These are phyloP conservation scores for Ettlia oleoabundans DNA, from an alignment of 139 green algal species.

Conservation along the genomic window DNA sequence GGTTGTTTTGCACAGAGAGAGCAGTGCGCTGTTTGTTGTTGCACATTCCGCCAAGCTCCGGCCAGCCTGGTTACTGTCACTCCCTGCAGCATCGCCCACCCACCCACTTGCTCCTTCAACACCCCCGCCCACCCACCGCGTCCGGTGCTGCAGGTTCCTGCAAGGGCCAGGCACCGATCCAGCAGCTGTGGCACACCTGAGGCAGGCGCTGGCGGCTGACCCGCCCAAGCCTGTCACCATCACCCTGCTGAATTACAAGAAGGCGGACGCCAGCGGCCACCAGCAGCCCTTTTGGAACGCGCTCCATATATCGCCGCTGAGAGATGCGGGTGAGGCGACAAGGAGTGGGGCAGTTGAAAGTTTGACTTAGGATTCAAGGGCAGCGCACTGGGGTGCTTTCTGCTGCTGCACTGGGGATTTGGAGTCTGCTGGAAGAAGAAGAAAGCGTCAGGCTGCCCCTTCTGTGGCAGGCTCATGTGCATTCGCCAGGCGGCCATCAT, in stretches of 20 bases:
- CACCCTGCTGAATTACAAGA: conserved; percentile 71
- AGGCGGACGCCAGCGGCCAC: conserved; percentile 43
- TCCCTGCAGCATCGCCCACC: too few species aligned
- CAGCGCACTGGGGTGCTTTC: too few species aligned
- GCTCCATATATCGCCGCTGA: conserved; percentile 67
- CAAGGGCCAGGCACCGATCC: conserved; percentile 54
- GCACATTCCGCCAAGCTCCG: neutral
- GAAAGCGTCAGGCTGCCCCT: too few species aligned
- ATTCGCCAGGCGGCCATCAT: too few species aligned
- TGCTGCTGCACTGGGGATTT: too few species aligned
- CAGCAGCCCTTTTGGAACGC: conserved; percentile 65
- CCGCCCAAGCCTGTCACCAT: conserved; percentile 50
- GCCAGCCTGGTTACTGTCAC: too few species aligned
- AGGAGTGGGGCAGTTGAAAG: too few species aligned
- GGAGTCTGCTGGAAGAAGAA: too few species aligned
- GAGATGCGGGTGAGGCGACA: conserved; percentile 46
- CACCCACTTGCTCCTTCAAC: neutral
- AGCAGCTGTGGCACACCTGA: conserved; percentile 42
- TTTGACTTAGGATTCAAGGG: too few species aligned
- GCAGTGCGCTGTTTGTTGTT: neutral
- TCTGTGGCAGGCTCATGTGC: too few species aligned
- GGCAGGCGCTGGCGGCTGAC: conserved; percentile 42
- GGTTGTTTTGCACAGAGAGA: too few species aligned
- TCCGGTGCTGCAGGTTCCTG: conserved; percentile 61
- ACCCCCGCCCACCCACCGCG: neutral